A percentile compares a stretch with the other conserved stretches of the same genome.
Conservation (phyloP, 139 green algal genomes). For the Closterium sp. region DNA sequence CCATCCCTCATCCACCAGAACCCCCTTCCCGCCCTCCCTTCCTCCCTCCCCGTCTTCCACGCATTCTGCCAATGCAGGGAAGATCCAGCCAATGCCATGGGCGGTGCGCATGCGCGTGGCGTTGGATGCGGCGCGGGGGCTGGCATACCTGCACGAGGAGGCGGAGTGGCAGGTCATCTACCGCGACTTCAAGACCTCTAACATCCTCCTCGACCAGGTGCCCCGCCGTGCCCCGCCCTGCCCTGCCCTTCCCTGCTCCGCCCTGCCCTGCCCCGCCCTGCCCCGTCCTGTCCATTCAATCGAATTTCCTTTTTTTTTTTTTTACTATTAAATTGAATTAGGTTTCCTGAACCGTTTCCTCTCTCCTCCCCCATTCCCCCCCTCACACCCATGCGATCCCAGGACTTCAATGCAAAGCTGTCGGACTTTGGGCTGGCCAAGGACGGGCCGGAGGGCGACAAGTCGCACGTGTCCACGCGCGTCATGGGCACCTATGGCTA, state of each 20-base stretch:
- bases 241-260: not conserved
- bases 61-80: not conserved
- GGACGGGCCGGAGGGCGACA: constrained; percentile 16
- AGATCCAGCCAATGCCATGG: constrained; percentile 14
- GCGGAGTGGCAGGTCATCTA: constrained; percentile 53
- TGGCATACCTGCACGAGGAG: constrained; percentile 58
- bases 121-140: constrained; percentile 25
- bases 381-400: not conserved
- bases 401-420: constrained; percentile 52
- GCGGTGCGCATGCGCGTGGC: constrained; percentile 25
- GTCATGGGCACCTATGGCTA: constrained; percentile 62
- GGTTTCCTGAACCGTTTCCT: no score
- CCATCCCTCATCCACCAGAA: not conserved
- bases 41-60: not conserved
- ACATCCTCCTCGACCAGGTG: constrained; percentile 58
- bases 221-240: not conserved
- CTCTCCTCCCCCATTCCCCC: no score
- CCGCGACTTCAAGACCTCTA: constrained; percentile 61
- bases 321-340: no score
- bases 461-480: constrained; percentile 39
- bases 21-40: no score
- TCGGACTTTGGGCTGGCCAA: constrained; percentile 62
- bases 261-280: no score
- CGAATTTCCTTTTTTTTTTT: no score
- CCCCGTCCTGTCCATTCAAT: no score